Evolutionary conservation across 768 basidiomycete species (phyloP), one percentile per base, ranked within the genome.

Genomic region (Pleurotus salmoneostramineus): DNA sequence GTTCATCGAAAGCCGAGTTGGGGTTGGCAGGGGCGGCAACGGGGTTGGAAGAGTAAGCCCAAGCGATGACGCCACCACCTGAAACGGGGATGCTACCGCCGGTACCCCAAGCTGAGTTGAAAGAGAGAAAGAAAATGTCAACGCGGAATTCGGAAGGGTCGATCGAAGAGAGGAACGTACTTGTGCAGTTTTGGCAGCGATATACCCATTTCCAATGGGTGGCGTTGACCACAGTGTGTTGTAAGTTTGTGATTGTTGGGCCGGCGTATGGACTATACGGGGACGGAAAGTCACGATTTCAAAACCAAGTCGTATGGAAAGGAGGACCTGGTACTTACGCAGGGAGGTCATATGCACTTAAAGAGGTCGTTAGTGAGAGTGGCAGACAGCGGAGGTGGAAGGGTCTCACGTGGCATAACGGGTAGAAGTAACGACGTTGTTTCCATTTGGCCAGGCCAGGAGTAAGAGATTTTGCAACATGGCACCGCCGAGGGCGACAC

Each of bases 181-280:
- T 70, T 45, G 83, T 80, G 72, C 85, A 87, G 68, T 84, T 81
- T 63, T 85, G 81, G 76, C 85, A 87, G 14, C 83, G 75, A 71
- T 78, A 87, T 3, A 85, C 83, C 79, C 82, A 85, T 60, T 84
- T 84, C 83, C 84, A 86, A 61, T 84, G 82, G 1, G 84, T 85
- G 0, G 82, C 66, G 61, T 84, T 84, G 27, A 85, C 76, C 56
- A 69, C 74, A 12, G 79, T 77, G 6, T 74, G 72, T 4, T 79
- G 77, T 8, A 84, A 69, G 45, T 76, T 76, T 1, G 83, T 85
- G 48, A 87, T 68, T 12, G 74, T 70, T 0, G 84, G 83, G 1
- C 83, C 83, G 14, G 67, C 55, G 65, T 83, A 76, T 33, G 70
- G 72, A n/a, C 78, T 78, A 59, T 3, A 82, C 81, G 71, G 69